Evolutionary conservation across 805 yeast genomes (phyloP).

Genomic region (Hagleromyces aurorensis): DNA sequence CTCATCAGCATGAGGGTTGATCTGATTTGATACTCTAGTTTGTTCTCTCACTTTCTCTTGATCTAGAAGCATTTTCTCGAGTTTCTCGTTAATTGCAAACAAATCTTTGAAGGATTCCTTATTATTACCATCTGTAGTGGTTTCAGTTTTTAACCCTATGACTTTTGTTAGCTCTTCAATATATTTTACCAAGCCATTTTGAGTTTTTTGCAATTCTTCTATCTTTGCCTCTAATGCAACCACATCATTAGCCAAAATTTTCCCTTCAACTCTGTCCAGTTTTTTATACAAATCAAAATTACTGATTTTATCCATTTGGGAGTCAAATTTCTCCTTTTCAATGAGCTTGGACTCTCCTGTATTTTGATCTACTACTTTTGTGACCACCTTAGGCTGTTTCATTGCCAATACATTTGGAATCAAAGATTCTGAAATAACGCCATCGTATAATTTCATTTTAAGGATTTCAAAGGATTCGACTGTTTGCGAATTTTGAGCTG

Average conservation of each 20-base stretch:
- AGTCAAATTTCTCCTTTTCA: conserved; percentile 22
- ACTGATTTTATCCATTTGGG: conserved; percentile 16
- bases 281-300: conserved; percentile 25
- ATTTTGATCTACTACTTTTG: conserved; percentile 33
- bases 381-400: conserved; percentile 39
- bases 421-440: conserved; percentile 45
- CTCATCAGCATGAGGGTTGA: conserved; percentile 29
- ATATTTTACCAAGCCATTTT: conserved; percentile 18
- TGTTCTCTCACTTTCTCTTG: conserved; percentile 27
- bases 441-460: conserved; percentile 47
- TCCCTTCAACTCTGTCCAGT: conserved; percentile 29
- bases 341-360: conserved; percentile 29
- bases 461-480: conserved; percentile 61
- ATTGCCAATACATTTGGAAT: conserved; percentile 48
- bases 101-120: conserved; percentile 16
- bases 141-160: not conserved
- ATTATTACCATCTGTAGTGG: conserved; percentile 3
- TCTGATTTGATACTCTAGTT: conserved; percentile 9
- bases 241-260: conserved; percentile 30
- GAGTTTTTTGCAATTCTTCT: conserved; percentile 18
- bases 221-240: conserved; percentile 19
- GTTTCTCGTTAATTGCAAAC: conserved; percentile 22
- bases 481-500: conserved; percentile 38
- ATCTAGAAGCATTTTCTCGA: conserved; percentile 25
- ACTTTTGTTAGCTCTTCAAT: conserved; percentile 13